Conservation (phyloP, 2,329 filamentous ascomycete species). For the Calonectria montana region DNA sequence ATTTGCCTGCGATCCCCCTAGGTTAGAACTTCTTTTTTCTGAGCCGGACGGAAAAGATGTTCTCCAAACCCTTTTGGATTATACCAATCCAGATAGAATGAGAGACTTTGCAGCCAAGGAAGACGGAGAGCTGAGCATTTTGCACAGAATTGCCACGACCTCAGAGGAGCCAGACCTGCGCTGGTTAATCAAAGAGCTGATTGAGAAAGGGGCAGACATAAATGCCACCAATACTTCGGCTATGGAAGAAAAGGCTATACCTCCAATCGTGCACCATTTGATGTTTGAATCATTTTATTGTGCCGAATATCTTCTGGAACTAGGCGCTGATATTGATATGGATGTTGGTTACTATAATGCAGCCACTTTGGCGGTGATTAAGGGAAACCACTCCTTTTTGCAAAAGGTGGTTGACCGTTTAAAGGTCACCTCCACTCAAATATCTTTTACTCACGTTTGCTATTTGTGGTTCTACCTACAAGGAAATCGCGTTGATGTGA, state of each 20-base stretch:
- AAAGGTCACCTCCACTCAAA: not conserved
- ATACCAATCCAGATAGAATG: not conserved
- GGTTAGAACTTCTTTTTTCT: not conserved
- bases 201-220: not conserved
- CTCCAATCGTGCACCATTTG: not conserved
- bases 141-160: not conserved
- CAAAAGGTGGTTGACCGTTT: not conserved
- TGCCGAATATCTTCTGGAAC: not conserved
- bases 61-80: not conserved
- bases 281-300: not conserved
- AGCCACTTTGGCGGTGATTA: not conserved
- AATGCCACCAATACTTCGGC: not conserved
- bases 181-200: not conserved
- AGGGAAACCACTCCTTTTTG: not conserved
- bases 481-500: not conserved
- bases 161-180: not conserved
- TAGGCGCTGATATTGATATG: not conserved
- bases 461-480: not conserved
- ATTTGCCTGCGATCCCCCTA: not conserved
- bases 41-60: not conserved
- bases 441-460: not conserved
- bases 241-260: not conserved
- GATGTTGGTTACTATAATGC: not conserved
- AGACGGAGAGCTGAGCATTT: not conserved
- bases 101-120: not conserved